Conservation (phyloP, 2,329 filamentous ascomycete species). For the Aureobasidium vineae region DNA sequence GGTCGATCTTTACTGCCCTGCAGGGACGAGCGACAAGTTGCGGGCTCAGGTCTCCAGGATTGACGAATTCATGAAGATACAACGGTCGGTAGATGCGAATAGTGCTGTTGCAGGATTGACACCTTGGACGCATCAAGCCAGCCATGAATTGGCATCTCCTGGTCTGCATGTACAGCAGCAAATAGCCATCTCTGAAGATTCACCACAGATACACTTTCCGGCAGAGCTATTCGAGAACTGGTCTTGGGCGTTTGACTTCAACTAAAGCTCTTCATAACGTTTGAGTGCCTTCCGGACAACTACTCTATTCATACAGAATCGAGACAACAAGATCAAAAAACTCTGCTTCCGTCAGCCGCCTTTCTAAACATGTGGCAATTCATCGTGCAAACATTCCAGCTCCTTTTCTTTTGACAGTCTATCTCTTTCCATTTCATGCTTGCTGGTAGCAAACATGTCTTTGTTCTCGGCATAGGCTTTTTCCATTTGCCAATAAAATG, state of each 20-base stretch:
- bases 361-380: neutral
- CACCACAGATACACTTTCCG: slow-evolving; percentile 43
- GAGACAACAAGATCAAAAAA: neutral
- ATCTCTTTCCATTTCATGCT: neutral
- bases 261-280: neutral
- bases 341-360: neutral
- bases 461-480: slow-evolving; percentile 37
- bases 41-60: slow-evolving; percentile 46
- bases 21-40: slow-evolving; percentile 44
- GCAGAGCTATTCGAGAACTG: slow-evolving; percentile 44
- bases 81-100: neutral
- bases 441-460: slow-evolving; percentile 21
- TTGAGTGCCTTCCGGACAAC: neutral
- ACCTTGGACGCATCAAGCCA: neutral
- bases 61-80: slow-evolving; percentile 44
- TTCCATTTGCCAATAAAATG: slow-evolving; percentile 50
- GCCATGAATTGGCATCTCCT: neutral
- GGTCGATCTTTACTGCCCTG: slow-evolving; percentile 42
- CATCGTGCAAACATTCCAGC: neutral
- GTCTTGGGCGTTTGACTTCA: slow-evolving; percentile 41
- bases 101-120: neutral
- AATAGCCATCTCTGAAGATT: neutral
- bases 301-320: neutral
- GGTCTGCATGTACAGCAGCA: neutral
- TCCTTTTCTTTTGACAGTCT: slow-evolving; percentile 7